A percentile compares a stretch with the other conserved stretches of the same genome.
Conservation (phyloP, 805 yeast genomes). For the Lipomyces yamanashiensis region DNA sequence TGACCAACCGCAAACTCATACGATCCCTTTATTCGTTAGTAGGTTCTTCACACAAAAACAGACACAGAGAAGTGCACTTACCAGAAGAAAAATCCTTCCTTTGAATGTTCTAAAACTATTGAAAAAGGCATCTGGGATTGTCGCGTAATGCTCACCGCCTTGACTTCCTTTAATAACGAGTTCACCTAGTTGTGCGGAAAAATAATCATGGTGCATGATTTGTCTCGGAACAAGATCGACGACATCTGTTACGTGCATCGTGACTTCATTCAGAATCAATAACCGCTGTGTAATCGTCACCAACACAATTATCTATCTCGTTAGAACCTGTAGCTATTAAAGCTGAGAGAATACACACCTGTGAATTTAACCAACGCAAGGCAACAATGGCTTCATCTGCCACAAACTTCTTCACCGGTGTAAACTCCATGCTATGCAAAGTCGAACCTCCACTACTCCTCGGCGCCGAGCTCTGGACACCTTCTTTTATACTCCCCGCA, state of each 20-base stretch:
- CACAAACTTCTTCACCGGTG: conserved; percentile 50
- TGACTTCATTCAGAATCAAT: conserved; percentile 50
- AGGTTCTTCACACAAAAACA: background rate
- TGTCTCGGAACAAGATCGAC: conserved; percentile 52
- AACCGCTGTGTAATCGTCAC: conserved; percentile 55
- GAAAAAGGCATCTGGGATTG: conserved; percentile 45
- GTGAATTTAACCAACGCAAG: conserved; percentile 60
- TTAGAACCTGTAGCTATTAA: background rate
- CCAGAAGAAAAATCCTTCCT: conserved; percentile 58
- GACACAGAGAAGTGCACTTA: conserved; percentile 39
- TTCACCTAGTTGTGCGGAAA: conserved; percentile 37
- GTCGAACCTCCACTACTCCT: conserved; percentile 30
- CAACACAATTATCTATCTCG: conserved; percentile 46
- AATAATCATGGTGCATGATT: conserved; percentile 46
- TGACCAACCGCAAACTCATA: conserved; percentile 62
- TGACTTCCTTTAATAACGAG: conserved; percentile 33
- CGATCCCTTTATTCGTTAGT: conserved; percentile 37
- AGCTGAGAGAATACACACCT: conserved; percentile 29
- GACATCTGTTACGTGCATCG: conserved; percentile 46
- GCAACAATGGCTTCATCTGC: conserved; percentile 57
- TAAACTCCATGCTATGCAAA: conserved; percentile 43
- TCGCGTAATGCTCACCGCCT: conserved; percentile 39
- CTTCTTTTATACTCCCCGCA: conserved; percentile 42
- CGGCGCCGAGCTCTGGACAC: conserved; percentile 15
- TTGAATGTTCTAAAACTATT: conserved; percentile 50